These are phyloP conservation scores for Fusarium sp. DNA, from an alignment of 2,329 filamentous ascomycete genomes.

Conservation along the genomic window DNA sequence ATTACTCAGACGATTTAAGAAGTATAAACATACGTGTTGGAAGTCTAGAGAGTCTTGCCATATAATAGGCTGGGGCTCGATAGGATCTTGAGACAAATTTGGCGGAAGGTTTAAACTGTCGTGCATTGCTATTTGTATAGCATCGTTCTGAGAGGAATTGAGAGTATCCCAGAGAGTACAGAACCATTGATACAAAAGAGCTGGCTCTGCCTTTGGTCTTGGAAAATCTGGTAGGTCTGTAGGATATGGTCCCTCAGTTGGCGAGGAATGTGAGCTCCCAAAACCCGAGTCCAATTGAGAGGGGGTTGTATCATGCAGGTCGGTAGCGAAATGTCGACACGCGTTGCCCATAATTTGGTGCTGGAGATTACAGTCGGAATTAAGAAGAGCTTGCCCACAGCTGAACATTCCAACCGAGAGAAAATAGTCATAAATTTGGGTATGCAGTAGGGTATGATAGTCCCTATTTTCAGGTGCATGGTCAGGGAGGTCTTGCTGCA, in stretches of 20 bases:
- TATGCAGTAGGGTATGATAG: background rate
- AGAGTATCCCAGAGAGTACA: background rate
- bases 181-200: conserved; percentile 2
- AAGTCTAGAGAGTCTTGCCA: background rate
- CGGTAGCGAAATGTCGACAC: background rate
- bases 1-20: background rate
- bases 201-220: background rate
- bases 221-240: background rate
- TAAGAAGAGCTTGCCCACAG: background rate
- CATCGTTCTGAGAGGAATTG: background rate
- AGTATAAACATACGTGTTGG: background rate
- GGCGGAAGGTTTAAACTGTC: background rate
- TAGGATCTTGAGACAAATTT: background rate
- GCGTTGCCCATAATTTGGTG: background rate
- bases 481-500: background rate
- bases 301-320: background rate
- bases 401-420: background rate
- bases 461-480: background rate
- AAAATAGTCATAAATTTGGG: conserved; percentile 3
- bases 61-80: background rate
- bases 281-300: background rate
- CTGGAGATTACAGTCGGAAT: background rate
- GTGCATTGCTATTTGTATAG: background rate
- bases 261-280: background rate
- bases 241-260: background rate